Conservation (phyloP, 1,284 basidiomycete genomes). For the Puccinia hordei region DNA sequence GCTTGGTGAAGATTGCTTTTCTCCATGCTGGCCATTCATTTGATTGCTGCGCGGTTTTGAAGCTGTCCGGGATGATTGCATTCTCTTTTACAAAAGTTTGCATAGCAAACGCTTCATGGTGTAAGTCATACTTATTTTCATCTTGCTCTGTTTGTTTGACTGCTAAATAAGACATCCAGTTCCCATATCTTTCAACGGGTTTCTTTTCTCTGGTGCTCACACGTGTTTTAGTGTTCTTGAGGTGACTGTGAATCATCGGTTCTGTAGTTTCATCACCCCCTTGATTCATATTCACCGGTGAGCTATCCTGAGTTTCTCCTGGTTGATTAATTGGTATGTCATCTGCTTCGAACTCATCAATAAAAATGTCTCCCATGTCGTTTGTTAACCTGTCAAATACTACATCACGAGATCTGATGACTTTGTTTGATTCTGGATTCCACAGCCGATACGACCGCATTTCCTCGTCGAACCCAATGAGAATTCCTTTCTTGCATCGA, state of each 20-base stretch:
- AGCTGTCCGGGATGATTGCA: no score
- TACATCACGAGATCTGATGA: constrained; percentile 29
- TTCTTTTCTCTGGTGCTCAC: constrained; percentile 35
- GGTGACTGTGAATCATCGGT: not conserved
- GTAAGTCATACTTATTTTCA: not conserved
- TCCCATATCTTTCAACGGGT: no score
- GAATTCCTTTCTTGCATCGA: constrained; percentile 14
- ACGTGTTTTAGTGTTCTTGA: not conserved
- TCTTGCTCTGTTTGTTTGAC: no score
- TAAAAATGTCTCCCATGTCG: not conserved
- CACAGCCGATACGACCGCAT: constrained; percentile 13
- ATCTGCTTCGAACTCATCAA: constrained; percentile 11
- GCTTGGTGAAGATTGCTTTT: no score
- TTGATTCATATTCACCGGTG: constrained; percentile 17
- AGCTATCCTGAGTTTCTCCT: not conserved
- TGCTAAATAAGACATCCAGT: no score
- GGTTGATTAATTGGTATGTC: no score
- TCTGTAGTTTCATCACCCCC: constrained; percentile 12
- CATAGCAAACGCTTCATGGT: constrained; percentile 16
- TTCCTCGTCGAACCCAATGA: constrained; percentile 28
- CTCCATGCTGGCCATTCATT: no score
- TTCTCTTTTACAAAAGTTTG: constrained; percentile 32
- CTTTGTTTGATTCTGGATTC: no score
- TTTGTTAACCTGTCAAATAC: not conserved
- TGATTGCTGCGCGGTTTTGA: no score